Percentiles rank a stretch among this genome's conserved stretches.
These are phyloP conservation scores for Ogataea philodendri DNA, from an alignment of 805 yeast species.

Conservation along the genomic window DNA sequence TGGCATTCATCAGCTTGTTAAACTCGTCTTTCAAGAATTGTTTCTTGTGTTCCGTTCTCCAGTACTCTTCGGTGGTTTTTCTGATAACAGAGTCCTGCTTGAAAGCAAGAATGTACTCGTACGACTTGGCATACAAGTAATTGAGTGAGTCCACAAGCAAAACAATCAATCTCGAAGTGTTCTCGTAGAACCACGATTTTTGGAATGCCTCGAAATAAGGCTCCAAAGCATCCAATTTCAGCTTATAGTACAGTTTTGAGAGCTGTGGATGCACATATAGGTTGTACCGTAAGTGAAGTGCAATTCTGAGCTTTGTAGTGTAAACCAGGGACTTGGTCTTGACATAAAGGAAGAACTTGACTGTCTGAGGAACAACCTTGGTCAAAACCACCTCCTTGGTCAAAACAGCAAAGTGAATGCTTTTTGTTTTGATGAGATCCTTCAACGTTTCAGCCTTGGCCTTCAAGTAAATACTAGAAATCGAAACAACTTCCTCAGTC, in stretches of 20 bases:
- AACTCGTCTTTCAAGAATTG: slow-evolving; percentile 33
- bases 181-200: slow-evolving; percentile 14
- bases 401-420: slow-evolving; percentile 2
- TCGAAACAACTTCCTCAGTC: slow-evolving; percentile 3
- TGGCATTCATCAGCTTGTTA: slow-evolving; percentile 30
- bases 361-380: slow-evolving; percentile 20
- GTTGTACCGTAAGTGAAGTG: slow-evolving; percentile 21
- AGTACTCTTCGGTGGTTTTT: slow-evolving; percentile 28
- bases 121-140: slow-evolving; percentile 10
- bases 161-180: slow-evolving; percentile 5
- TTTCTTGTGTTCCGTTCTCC: slow-evolving; percentile 31
- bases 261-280: slow-evolving; percentile 26
- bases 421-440: slow-evolving; percentile 4
- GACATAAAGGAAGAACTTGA: slow-evolving; percentile 1
- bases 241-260: slow-evolving; percentile 4
- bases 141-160: slow-evolving; percentile 6
- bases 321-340: slow-evolving; percentile 8
- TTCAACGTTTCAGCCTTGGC: slow-evolving; percentile 7
- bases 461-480: slow-evolving; percentile 5
- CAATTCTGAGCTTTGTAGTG: slow-evolving; percentile 12
- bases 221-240: slow-evolving; percentile 22
- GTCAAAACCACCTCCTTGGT: slow-evolving; percentile 7
- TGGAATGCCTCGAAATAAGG: slow-evolving; percentile 18
- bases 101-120: slow-evolving; percentile 17
- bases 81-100: slow-evolving; percentile 23